A percentile compares a stretch with the other conserved stretches of the same genome.
phyloP scores from a whole-genome alignment of 257 asterid species.

The Solanum pimpinellifolium region DNA sequence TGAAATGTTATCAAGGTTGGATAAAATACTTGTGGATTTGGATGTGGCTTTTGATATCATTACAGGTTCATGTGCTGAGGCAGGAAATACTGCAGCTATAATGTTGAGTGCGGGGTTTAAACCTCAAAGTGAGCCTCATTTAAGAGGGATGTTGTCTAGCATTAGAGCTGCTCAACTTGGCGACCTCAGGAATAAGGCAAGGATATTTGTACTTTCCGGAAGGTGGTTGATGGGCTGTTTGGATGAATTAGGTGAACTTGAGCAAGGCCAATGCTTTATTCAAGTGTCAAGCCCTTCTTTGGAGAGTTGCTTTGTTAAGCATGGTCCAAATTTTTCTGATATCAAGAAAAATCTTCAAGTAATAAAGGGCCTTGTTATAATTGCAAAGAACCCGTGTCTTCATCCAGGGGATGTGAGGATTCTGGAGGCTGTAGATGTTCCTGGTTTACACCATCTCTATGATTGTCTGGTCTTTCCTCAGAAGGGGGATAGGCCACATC shows the following conservation, averaged over 20 bases:
- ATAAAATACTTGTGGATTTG: constrained; percentile 50
- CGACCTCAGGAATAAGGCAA: constrained; percentile 66
- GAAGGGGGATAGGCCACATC: constrained; percentile 80
- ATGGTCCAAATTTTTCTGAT: constrained; percentile 52
- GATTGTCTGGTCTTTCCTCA: constrained; percentile 92
- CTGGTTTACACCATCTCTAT: constrained; percentile 47
- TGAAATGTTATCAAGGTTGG: constrained; percentile 50
- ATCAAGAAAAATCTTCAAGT: neutral
- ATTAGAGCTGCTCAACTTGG: constrained; percentile 85
- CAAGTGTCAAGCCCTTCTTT: constrained; percentile 65
- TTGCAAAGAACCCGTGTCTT: constrained; percentile 26
- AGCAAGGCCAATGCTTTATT: constrained; percentile 79
- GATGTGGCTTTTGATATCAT: constrained; percentile 70
- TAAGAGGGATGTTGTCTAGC: constrained; percentile 73
- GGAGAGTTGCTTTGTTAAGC: constrained; percentile 58
- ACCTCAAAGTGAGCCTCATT: constrained; percentile 74
- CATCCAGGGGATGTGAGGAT: constrained; percentile 95
- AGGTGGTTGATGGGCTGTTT: constrained; percentile 98
- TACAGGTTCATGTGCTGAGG: constrained; percentile 65
- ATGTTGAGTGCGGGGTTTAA: constrained; percentile 88
- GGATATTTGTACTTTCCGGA: constrained; percentile 73
- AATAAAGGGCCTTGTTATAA: neutral
- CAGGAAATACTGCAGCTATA: constrained; percentile 64
- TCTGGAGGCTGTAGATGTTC: constrained; percentile 70
- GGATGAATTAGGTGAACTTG: constrained; percentile 74